Conservation (phyloP, 768 basidiomycete species). For the Leccinum sublutescens region DNA sequence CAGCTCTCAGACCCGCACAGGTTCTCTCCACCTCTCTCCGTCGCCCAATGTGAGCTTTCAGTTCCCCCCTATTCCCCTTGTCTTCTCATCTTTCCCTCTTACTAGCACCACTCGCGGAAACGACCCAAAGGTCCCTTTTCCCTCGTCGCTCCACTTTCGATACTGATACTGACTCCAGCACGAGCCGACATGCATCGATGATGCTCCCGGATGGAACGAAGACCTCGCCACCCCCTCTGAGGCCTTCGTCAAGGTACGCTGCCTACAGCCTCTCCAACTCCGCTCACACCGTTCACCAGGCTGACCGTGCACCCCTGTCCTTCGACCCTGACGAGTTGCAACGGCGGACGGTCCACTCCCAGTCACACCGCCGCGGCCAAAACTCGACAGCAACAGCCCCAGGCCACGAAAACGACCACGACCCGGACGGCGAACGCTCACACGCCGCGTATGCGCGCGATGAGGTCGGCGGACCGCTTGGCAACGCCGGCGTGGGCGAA, state of each 20-base stretch:
- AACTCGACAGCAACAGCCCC: not conserved
- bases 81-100: slow-evolving; percentile 3
- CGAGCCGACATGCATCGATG: slow-evolving; percentile 48
- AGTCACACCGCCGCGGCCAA: slow-evolving; percentile 1
- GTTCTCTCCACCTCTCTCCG: not conserved
- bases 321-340: slow-evolving; percentile 21
- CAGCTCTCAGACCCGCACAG: not conserved
- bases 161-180: slow-evolving; percentile 32
- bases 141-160: not conserved
- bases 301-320: slow-evolving; percentile 21
- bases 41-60: slow-evolving; percentile 5
- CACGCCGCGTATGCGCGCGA: slow-evolving; percentile 31
- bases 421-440: slow-evolving; percentile 18
- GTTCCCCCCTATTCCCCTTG: not conserved
- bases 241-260: slow-evolving; percentile 59
- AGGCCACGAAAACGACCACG: not conserved
- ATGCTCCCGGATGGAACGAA: slow-evolving; percentile 75
- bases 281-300: slow-evolving; percentile 12
- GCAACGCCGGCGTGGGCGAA: slow-evolving; percentile 29
- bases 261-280: too few species aligned
- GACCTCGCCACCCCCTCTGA: slow-evolving; percentile 61
- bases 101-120: slow-evolving; percentile 59
- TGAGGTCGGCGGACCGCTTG: slow-evolving; percentile 28
- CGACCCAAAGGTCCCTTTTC: slow-evolving; percentile 45
- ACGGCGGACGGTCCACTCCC: slow-evolving; percentile 22